Conservation (phyloP, 2,329 filamentous ascomycete genomes). For the Cercospora canescens region DNA sequence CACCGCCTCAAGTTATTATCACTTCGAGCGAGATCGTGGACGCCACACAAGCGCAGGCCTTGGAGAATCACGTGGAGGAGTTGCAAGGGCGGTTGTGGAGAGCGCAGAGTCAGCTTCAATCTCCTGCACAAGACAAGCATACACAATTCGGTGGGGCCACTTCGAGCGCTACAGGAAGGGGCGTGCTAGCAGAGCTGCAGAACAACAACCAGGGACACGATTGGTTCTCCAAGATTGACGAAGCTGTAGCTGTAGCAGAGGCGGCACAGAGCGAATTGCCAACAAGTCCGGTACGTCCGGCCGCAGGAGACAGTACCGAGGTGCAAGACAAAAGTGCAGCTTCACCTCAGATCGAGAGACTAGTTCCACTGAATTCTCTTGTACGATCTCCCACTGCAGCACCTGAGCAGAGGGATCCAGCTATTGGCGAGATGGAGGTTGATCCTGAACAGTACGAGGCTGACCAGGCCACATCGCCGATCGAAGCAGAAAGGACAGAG, state of each 20-base stretch:
- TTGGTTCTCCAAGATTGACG: slow-evolving; percentile 8
- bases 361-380: not conserved
- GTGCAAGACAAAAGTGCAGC: not conserved
- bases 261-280: not conserved
- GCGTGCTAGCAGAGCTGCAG: not conserved
- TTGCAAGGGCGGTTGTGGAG: not conserved
- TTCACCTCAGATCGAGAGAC: not conserved
- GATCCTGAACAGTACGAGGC: not conserved
- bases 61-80: not conserved
- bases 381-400: not conserved
- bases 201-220: not conserved
- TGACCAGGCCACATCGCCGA: not conserved
- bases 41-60: slow-evolving; percentile 7
- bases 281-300: not conserved
- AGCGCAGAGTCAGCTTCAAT: not conserved
- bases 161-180: not conserved
- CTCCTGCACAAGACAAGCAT: not conserved
- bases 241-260: slow-evolving; percentile 1
- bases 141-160: not conserved
- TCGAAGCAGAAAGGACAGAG: not conserved
- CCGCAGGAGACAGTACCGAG: not conserved
- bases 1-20: slow-evolving; percentile 5
- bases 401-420: not conserved
- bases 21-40: slow-evolving; percentile 1
- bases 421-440: not conserved